These are phyloP conservation scores for Quercus phellos DNA, from an alignment of 331 rosid species.

Conservation along the genomic window DNA sequence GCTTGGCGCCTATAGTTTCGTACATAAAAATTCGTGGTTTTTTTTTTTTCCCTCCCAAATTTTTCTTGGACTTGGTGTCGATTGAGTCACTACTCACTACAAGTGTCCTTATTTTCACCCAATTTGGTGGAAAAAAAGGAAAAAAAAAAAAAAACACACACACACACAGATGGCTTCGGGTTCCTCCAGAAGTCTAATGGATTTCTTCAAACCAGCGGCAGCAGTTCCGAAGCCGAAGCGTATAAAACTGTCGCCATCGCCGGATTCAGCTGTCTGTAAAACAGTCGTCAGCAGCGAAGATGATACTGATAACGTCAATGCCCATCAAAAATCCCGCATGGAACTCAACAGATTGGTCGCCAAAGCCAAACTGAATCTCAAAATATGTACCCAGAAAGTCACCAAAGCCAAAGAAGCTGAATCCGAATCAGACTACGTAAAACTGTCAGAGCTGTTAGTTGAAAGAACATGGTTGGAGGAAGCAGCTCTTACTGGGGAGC, in stretches of 20 bases:
- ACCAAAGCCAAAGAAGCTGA: constrained; percentile 39
- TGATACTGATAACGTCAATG: background rate
- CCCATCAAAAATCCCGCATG: constrained; percentile 46
- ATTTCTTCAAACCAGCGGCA: constrained; percentile 43
- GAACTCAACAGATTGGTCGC: constrained; percentile 59
- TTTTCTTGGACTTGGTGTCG: background rate
- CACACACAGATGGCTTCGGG: constrained; percentile 23
- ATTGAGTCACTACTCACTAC: no score
- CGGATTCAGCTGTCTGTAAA: constrained; percentile 9
- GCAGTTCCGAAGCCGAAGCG: constrained; percentile 47
- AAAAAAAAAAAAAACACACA: background rate
- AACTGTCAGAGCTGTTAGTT: constrained; percentile 66
- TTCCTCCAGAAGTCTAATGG: constrained; percentile 60
- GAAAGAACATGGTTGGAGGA: constrained; percentile 69
- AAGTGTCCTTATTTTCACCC: background rate
- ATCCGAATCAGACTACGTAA: constrained; percentile 26
- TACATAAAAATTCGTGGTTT: no score
- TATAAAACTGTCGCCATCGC: constrained; percentile 38
- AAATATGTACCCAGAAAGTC: constrained; percentile 46
- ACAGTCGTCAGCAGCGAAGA: background rate
- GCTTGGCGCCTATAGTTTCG: no score
- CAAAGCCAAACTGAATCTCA: constrained; percentile 62
- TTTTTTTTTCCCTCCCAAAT: background rate
- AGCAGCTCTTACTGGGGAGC: constrained; percentile 50
- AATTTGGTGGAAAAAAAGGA: background rate